These are phyloP conservation scores for Diaporthe vexans DNA, from an alignment of 2,329 filamentous ascomycete genomes.

Conservation along the genomic window DNA sequence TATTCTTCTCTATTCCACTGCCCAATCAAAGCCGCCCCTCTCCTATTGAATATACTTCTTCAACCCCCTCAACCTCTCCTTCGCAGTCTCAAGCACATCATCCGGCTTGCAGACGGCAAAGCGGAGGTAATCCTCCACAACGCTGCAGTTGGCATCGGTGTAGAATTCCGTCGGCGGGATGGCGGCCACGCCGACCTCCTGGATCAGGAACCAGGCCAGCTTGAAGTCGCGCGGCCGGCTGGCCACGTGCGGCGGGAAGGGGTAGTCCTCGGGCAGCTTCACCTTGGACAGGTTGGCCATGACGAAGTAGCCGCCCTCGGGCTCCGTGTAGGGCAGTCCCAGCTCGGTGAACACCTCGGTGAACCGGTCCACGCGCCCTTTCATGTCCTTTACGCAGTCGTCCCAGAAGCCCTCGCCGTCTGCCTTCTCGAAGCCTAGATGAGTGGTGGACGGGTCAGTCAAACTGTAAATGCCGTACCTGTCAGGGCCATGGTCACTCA, in stretches of 20 bases:
- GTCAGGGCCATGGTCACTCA: constrained; percentile 45
- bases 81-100: constrained; percentile 83
- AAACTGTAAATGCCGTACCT: background rate
- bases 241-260: constrained; percentile 90
- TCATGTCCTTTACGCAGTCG: constrained; percentile 86
- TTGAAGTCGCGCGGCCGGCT: constrained; percentile 92
- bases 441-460: background rate
- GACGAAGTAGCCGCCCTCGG: constrained; percentile 97
- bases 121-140: constrained; percentile 92
- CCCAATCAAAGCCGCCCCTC: background rate
- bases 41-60: constrained; percentile 75
- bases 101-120: constrained; percentile 98
- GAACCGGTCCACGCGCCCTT: constrained; percentile 87
- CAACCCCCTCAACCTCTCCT: constrained; percentile 79
- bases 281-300: constrained; percentile 94
- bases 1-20: background rate
- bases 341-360: constrained; percentile 85
- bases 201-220: constrained; percentile 96
- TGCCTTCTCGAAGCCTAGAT: constrained; percentile 84
- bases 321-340: constrained; percentile 85
- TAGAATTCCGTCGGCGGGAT: constrained; percentile 99
- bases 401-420: constrained; percentile 91
- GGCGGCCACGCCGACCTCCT: constrained; percentile 93
- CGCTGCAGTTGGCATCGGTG: constrained; percentile 83
- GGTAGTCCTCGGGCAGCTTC: constrained; percentile 84